Conservation (phyloP, 345 rosid species). For the Eucalyptus cladocalyx region DNA sequence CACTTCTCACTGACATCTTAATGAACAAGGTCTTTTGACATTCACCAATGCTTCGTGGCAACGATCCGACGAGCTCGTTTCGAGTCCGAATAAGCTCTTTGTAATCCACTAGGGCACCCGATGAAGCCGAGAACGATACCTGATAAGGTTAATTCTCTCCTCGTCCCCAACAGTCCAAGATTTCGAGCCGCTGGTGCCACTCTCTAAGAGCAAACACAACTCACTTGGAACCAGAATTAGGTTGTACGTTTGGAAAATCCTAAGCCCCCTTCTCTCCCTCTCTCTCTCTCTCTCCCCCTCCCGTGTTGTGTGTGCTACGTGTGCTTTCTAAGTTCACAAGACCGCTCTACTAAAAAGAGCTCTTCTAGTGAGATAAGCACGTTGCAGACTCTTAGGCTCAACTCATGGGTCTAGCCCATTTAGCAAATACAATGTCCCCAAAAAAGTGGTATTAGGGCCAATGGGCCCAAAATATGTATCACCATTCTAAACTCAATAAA, state of each 20-base stretch:
- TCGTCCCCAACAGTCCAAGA: slow-evolving; percentile 38
- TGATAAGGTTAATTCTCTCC: slow-evolving; percentile 22
- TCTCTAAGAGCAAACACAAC: background rate
- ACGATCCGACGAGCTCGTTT: slow-evolving; percentile 34
- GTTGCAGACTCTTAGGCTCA: background rate
- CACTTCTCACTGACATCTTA: slow-evolving; percentile 17
- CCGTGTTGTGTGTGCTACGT: rapidly evolving
- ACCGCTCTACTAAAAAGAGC: too few relatives aligned
- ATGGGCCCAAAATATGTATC: background rate
- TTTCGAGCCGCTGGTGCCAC: slow-evolving; percentile 20
- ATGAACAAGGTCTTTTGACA: slow-evolving; percentile 29
- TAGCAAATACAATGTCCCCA: background rate
- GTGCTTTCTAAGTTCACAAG: too few relatives aligned
- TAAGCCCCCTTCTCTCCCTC: background rate
- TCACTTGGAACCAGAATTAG: background rate
- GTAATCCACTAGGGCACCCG: slow-evolving; percentile 34
- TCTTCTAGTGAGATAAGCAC: background rate
- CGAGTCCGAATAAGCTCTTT: background rate
- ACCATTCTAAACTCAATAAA: background rate
- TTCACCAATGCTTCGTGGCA: slow-evolving; percentile 35
- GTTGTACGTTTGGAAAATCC: background rate
- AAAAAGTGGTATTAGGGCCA: background rate
- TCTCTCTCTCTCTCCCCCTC: too few relatives aligned
- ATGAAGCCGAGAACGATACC: slow-evolving; percentile 49
- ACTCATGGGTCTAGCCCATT: background rate